Evolutionary conservation across 1,284 basidiomycete genomes (phyloP), one percentile per base, ranked within the genome.

Genomic region (Mycena sp.): DNA sequence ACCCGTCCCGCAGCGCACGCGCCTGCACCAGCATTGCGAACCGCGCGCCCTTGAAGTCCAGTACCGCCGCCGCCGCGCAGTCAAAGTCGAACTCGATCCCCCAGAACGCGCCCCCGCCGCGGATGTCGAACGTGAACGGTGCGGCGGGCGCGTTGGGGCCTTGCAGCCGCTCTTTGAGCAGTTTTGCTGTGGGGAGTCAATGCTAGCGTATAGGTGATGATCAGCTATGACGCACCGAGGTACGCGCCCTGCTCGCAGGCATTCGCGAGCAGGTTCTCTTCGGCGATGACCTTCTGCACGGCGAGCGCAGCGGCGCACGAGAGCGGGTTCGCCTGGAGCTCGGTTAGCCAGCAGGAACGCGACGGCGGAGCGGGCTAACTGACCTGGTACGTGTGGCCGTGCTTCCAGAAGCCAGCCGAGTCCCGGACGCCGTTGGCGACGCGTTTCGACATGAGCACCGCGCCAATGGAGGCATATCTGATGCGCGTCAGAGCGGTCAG

Each of bases 381-480:
- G 69, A 85, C 90, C 81, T 94, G 93, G 74, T 93, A 96, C 0
- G 94, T 95, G 74, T 95, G 93, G 0, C 93, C 94, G 73, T 95
- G 93, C 73, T 91, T 91, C 84, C 89, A 88, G 66, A 89, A 78
- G 28, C 91, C 92, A 7, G 87, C 85, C 38, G 85, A 81, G 59
- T 82, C 83, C 9, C 84, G 81, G 63, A 96, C 83, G 5, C 88
- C 92, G 58, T 87, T 81, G 1, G 90, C 87, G 37, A 96, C 84
- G 59, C 82, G 83, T 68, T 88, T 83, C n/a, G 86, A 88, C 73
- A 94, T 83, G 44, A 95, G 83, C 4, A 93, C 82, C 0, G 92
- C 93, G 14, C 92, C 92, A 55, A 95, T 93, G n/a, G 92, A 83
- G 7, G 86, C 90, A 76, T 94, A 95, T 23, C 92, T 92, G 69